Conservation (phyloP, 1,284 basidiomycete species). For the Neonothopanus nambi region DNA sequence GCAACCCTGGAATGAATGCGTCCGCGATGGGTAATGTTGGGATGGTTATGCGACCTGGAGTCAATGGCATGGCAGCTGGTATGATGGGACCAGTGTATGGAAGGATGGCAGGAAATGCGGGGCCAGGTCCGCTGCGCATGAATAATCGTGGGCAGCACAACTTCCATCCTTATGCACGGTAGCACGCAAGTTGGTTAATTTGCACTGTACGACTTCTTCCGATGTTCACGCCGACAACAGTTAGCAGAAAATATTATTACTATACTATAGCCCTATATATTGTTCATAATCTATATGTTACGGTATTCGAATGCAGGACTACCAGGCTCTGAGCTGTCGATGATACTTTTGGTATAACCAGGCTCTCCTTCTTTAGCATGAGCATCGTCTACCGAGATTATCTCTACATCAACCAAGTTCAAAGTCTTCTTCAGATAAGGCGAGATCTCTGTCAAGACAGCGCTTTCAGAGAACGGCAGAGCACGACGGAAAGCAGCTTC, state of each 20-base stretch:
- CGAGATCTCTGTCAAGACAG: constrained; percentile 72
- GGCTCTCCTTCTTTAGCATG: constrained; percentile 50
- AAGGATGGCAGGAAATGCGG: constrained; percentile 38
- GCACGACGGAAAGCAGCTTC: constrained; percentile 85
- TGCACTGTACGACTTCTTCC: no score
- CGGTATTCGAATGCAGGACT: constrained; percentile 84
- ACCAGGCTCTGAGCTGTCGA: constrained; percentile 89
- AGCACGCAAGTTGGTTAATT: neutral
- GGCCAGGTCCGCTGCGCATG: constrained; percentile 53
- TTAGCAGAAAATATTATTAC: no score
- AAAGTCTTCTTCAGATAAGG: constrained; percentile 88
- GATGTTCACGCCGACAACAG: no score
- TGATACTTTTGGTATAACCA: constrained; percentile 66
- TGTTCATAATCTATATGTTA: constrained; percentile 45
- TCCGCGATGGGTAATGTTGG: constrained; percentile 30
- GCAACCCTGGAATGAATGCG: constrained; percentile 19
- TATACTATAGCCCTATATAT: neutral
- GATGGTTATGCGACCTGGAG: constrained; percentile 28
- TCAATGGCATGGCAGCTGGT: constrained; percentile 25
- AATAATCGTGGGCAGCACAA: constrained; percentile 57
- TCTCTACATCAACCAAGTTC: constrained; percentile 71
- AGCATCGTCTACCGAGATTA: constrained; percentile 75
- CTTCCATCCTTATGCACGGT: constrained; percentile 64
- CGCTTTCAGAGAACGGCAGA: constrained; percentile 84
- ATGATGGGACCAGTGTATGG: constrained; percentile 19